Evolutionary conservation across 192 early-diverging fungal species (phyloP).

Genomic region (Podila epigama): DNA sequence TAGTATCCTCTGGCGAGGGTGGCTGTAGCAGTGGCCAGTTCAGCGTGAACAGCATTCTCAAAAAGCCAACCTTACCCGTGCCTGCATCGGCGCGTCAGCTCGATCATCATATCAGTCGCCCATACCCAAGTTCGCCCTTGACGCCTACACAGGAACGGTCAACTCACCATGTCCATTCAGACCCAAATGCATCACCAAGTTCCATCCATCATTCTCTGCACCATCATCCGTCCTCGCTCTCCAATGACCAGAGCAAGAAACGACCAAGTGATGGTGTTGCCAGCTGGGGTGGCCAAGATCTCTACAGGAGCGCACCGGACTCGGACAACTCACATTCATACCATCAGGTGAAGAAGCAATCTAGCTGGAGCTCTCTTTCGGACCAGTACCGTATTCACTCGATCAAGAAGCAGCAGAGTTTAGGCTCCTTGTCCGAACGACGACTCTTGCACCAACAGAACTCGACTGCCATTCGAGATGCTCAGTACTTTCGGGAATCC

Average conservation of each 20-base stretch:
- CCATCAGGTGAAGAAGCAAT: constrained; percentile 33
- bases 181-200: constrained; percentile 1
- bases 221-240: constrained; percentile 1
- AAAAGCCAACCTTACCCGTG: neutral
- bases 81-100: neutral
- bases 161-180: constrained; percentile 17
- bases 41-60: neutral
- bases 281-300: constrained; percentile 10
- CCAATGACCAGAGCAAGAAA: constrained; percentile 24
- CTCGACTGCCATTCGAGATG: neutral
- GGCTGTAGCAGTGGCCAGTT: neutral
- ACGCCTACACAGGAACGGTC: constrained; percentile 34
- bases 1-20: too few relatives aligned
- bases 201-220: neutral
- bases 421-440: constrained; percentile 28
- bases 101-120: constrained; percentile 9
- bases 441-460: neutral
- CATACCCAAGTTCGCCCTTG: constrained; percentile 21
- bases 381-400: constrained; percentile 19
- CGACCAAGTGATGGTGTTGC: constrained; percentile 34
- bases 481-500: neutral
- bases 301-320: constrained; percentile 6
- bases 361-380: constrained; percentile 33
- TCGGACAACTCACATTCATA: neutral
- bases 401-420: constrained; percentile 30